Base-by-base conservation (phyloP, 345 rosid species). In the Arabidopsis arenosa region DNA sequence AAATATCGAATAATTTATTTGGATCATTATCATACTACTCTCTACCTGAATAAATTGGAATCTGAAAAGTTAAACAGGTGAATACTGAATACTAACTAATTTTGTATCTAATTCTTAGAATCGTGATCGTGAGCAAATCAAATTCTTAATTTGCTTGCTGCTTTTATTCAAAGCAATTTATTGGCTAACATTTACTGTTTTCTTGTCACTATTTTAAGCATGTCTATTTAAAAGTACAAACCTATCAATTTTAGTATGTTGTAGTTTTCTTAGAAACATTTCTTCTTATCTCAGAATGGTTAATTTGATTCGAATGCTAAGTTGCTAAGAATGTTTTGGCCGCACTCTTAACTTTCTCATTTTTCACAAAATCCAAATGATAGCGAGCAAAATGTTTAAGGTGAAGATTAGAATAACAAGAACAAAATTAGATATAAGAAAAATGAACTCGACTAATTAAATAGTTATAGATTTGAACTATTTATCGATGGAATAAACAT, bases 131-230 rank as follows among this genome's bases (percentile, higher is more conserved):
- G 43, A 9, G 9, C 49, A 45, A 44, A 44, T 7, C 48, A 14
- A 44, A 5, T 14, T 44, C 48, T 45, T 45, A 11, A 14, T 32
- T 32, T 55, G 65, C 53, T 53, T 63, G 70, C 44, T 40, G 41
- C 53, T 5, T 53, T 52, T 65, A 37, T 52, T 28, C 61, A 32
- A 63, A 53, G 15, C 57, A 18, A 43, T 53, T 13, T 63, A 43
- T 73, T 54, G 71, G 55, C 71, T 36, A 32, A 30, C 36, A 44
- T 52, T 73, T 63, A 55, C 9, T 5, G 28, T 35, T 47, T 17
- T 18, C 11, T 70, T 60, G 17, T 21, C 30, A 26, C 30, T 45
- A 44, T 60, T 23, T 26, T 49, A 53, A 44, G 55, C 63, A 32
- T 44, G 70, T 53, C 43, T 52, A 47, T 17, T 17, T 43, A 8